Percentiles rank a stretch among this genome's conserved stretches.
phyloP scores from a whole-genome alignment of 768 basidiomycete species.

The Boletus sp. region DNA sequence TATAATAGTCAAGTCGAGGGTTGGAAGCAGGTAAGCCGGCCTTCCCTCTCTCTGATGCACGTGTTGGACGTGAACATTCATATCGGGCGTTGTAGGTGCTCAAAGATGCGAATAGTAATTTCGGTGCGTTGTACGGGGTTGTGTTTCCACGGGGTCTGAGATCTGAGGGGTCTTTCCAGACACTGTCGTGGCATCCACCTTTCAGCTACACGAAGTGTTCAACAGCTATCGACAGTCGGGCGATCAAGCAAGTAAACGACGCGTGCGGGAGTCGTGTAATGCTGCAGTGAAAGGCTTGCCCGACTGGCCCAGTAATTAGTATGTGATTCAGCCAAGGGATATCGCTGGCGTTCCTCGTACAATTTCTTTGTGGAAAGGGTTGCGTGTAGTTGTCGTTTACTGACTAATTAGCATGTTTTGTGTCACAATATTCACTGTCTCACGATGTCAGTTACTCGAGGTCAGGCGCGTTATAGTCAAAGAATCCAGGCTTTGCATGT shows the following conservation, averaged over 20 bases:
- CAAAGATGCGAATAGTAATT: constrained; percentile 53
- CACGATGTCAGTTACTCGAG: neutral
- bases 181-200: constrained; percentile 62
- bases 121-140: constrained; percentile 37
- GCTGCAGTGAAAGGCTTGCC: constrained; percentile 69
- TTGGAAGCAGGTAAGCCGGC: constrained; percentile 51
- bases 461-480: neutral
- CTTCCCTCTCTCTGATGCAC: neutral
- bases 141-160: neutral
- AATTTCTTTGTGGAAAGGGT: neutral
- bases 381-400: neutral
- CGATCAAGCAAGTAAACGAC: constrained; percentile 65
- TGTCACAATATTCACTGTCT: neutral
- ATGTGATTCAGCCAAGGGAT: neutral
- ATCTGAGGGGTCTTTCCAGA: constrained; percentile 10
- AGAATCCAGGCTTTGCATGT: neutral
- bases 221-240: constrained; percentile 70
- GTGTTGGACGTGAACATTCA: neutral
- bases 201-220: constrained; percentile 76
- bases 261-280: constrained; percentile 77
- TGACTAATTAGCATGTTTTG: constrained; percentile 5
- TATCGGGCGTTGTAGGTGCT: constrained; percentile 32
- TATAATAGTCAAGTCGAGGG: constrained; percentile 52
- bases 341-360: neutral
- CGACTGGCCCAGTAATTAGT: constrained; percentile 56